Evolutionary conservation across 306 rosid genomes (phyloP), one percentile per base, ranked within the genome.

Genomic region (Trifolium fragiferum): DNA sequence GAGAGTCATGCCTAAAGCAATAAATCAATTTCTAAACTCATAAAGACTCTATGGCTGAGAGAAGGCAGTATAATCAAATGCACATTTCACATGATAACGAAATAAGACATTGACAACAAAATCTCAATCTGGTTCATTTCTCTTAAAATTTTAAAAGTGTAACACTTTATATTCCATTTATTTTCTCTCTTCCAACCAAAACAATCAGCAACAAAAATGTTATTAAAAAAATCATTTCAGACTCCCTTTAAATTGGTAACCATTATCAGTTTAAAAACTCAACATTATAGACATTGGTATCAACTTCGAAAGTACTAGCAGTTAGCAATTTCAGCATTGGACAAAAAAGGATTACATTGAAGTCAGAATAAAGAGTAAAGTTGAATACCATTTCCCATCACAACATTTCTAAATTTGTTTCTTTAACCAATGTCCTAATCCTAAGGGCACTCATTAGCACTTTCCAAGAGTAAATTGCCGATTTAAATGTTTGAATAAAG

Each of bases 261-360:
- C 30, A 53, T 70, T 32, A 49, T 8, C 47, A 49, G 61, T 47
- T 49, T 30, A 33, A n/a, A 18, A 11, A 44, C 10, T 68, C 20
- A 11, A 30, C n/a, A 44, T 44, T 44, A 11, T 44, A 44, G n/a
- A 44, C 49, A 44, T 40, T 40, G 46, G 46, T 40, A 40, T 67
- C 55, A 23, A 44, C 55, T 44, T 67, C 57, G 57, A 67, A 44
- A 41, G 54, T 30, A 44, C 14, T 44, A 67, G 57, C 72, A 41
- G 51, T 44, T 44, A 13, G 51, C 21, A 12, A 21, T 66, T 44
- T 13, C 13, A 23, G 38, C 18, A 18, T 40, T 44, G 1, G 15
- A 30, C 60, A 19, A 44, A 44, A 44, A 44, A 40, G 13, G 1
- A 33, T 8, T 33, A 4, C 6, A 33, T 7, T 33, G 38, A 33